phyloP scores from a whole-genome alignment of 768 basidiomycete species.

The Serendipita sp. region DNA sequence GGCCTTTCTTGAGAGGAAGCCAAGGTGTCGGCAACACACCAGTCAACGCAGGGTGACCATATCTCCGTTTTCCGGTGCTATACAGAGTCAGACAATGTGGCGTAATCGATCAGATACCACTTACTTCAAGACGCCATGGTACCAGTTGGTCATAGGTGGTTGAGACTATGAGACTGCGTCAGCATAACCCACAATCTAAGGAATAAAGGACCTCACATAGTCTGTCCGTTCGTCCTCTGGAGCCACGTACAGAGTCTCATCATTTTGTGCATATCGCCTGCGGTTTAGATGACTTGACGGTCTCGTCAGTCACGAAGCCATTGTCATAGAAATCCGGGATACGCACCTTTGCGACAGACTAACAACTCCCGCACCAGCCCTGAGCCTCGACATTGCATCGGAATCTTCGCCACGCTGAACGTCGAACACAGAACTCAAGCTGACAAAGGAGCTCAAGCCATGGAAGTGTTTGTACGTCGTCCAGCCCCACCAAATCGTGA shows the following conservation, averaged over 20 bases:
- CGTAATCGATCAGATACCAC: slow-evolving; percentile 8
- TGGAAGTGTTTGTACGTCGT: slow-evolving; percentile 49
- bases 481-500: slow-evolving; percentile 69
- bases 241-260: slow-evolving; percentile 88
- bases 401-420: slow-evolving; percentile 81
- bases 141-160: slow-evolving; percentile 94
- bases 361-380: slow-evolving; percentile 64
- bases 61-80: slow-evolving; percentile 86
- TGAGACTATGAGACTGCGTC: slow-evolving; percentile 45
- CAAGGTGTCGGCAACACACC: slow-evolving; percentile 87
- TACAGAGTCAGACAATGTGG: slow-evolving; percentile 5
- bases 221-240: slow-evolving; percentile 87
- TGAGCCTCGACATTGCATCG: slow-evolving; percentile 55
- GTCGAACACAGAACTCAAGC: slow-evolving; percentile 72
- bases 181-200: slow-evolving; percentile 5
- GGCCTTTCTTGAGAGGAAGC: slow-evolving; percentile 78
- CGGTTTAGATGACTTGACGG: slow-evolving; percentile 57
- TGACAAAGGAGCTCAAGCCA: slow-evolving; percentile 67
- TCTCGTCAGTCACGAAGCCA: not conserved
- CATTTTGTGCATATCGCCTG: slow-evolving; percentile 79
- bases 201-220: slow-evolving; percentile 37
- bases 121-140: slow-evolving; percentile 80
- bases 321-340: not conserved
- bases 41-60: slow-evolving; percentile 90
- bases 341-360: slow-evolving; percentile 73